These are phyloP conservation scores for Tylopilus felleus DNA, from an alignment of 768 basidiomycete genomes.

Conservation along the genomic window DNA sequence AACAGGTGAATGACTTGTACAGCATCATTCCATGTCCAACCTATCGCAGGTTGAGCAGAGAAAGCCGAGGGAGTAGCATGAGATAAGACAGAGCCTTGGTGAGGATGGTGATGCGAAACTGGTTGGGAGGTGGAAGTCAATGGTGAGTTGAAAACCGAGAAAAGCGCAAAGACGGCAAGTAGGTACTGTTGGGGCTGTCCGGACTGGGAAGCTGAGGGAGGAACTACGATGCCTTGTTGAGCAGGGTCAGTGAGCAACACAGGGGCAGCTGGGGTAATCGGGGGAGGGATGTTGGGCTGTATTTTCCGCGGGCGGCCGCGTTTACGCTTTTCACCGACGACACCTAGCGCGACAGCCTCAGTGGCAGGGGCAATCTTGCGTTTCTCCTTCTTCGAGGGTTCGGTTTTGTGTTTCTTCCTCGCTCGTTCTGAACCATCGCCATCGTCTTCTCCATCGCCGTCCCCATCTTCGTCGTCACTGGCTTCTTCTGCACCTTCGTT, in stretches of 20 bases:
- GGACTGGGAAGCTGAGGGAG: constrained; percentile 12
- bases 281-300: constrained; percentile 43
- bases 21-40: constrained; percentile 49
- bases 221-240: constrained; percentile 13
- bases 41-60: constrained; percentile 14
- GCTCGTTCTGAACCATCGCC: constrained; percentile 44
- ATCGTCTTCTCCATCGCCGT: constrained; percentile 39
- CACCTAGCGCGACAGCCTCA: constrained; percentile 25
- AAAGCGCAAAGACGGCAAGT: constrained; percentile 77
- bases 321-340: constrained; percentile 73
- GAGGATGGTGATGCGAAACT: constrained; percentile 40
- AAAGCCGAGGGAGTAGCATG: constrained; percentile 26
- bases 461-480: constrained; percentile 43
- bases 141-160: constrained; percentile 83
- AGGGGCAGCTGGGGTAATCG: constrained; percentile 26
- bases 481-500: constrained; percentile 38
- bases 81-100: constrained; percentile 58
- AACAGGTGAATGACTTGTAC: constrained; percentile 65
- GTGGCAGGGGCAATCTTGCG: constrained; percentile 32
- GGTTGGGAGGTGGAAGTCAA: constrained; percentile 43
- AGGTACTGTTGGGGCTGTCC: constrained; percentile 57
- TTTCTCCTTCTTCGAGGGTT: constrained; percentile 43
- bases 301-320: constrained; percentile 80
- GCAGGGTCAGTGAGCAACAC: constrained; percentile 15
- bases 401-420: constrained; percentile 61